A percentile compares a stretch with the other conserved stretches of the same genome.
Conservation (phyloP, 306 rosid species). For the Herpetospermum pedunculosum region DNA sequence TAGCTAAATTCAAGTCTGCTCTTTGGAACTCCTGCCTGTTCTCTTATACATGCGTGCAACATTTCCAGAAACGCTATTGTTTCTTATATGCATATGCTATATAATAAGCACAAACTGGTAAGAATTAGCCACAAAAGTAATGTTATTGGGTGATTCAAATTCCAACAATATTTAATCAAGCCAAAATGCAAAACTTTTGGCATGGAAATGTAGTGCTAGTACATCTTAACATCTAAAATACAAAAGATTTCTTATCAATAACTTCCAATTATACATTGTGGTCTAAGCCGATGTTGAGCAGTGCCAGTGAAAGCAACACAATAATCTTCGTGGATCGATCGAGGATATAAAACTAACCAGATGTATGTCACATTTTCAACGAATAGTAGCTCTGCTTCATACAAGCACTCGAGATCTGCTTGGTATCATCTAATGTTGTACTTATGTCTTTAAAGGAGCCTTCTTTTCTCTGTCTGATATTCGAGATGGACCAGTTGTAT, state of each 20-base stretch:
- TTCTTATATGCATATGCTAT: neutral
- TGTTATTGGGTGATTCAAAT: neutral
- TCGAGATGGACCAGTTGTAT: constrained; percentile 82
- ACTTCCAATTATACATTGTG: constrained; percentile 5
- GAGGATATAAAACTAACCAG: neutral
- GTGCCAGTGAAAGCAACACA: neutral
- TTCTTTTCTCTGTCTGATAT: constrained; percentile 95
- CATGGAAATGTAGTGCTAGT: neutral
- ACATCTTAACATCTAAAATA: neutral
- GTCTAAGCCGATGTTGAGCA: neutral
- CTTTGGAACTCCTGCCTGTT: neutral
- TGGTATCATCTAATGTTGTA: neutral
- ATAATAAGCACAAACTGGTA: neutral
- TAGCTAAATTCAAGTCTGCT: neutral
- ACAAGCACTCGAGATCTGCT: constrained; percentile 14
- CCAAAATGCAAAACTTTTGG: neutral
- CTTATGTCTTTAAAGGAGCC: constrained; percentile 77
- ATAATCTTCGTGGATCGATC: neutral
- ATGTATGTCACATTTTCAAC: neutral
- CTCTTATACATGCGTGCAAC: neutral
- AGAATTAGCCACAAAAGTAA: neutral
- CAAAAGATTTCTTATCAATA: constrained; percentile 3
- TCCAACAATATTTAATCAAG: neutral
- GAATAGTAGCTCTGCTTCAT: neutral
- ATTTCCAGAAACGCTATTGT: neutral